Percentiles rank a stretch among this genome's conserved stretches.
Evolutionary conservation across 208 protist genomes (phyloP).

Genomic region (Leishmania arabica): DNA sequence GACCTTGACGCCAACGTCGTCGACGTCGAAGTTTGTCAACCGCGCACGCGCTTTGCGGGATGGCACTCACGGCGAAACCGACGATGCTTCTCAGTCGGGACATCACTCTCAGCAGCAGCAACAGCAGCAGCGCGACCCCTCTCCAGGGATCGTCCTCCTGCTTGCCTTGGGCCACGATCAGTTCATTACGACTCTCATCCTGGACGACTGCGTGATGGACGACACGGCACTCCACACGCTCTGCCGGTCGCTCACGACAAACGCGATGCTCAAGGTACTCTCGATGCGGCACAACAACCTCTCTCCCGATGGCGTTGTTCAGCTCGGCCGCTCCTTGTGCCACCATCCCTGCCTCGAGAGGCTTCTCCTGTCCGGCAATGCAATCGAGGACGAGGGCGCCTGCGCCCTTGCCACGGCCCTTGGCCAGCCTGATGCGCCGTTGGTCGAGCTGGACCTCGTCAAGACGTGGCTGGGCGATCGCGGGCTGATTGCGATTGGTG

Average conservation of each 20-base stretch:
- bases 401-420: constrained; percentile 80
- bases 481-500: constrained; percentile 82
- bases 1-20: neutral
- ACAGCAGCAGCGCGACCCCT: neutral
- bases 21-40: constrained; percentile 13
- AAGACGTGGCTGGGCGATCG: constrained; percentile 77
- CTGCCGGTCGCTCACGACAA: constrained; percentile 69
- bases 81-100: neutral
- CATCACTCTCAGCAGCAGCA: neutral
- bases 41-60: constrained; percentile 21
- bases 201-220: constrained; percentile 66
- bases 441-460: constrained; percentile 72
- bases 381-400: constrained; percentile 73
- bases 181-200: constrained; percentile 48
- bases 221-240: constrained; percentile 53
- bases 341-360: constrained; percentile 54
- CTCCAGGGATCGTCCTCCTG: constrained; percentile 19
- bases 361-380: constrained; percentile 70
- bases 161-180: constrained; percentile 54
- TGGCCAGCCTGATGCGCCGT: constrained; percentile 20
- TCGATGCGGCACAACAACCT: constrained; percentile 70
- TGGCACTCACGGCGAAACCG: neutral
- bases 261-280: constrained; percentile 52
- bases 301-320: constrained; percentile 47
- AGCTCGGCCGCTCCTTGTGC: constrained; percentile 63